Conservation (phyloP, 2,329 filamentous ascomycete genomes). For the Trichoderma guizhouense region DNA sequence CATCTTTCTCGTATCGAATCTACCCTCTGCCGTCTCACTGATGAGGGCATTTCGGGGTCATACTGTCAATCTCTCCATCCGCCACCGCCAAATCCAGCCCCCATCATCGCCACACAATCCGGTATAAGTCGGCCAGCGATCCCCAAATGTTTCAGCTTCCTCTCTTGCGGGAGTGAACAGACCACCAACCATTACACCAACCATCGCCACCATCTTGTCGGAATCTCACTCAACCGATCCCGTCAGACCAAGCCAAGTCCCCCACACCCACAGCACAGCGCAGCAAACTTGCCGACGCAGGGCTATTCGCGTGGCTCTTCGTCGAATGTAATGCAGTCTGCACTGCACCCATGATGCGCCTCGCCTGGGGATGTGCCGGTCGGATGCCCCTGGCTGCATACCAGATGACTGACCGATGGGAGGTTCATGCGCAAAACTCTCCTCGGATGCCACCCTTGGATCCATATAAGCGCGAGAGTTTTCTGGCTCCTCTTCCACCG, state of each 20-base stretch:
- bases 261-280: neutral
- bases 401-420: neutral
- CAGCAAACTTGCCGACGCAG: neutral
- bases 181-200: slow-evolving; percentile 7
- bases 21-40: neutral
- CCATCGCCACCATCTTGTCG: neutral
- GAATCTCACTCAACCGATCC: neutral
- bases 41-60: neutral
- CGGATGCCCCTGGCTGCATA: neutral
- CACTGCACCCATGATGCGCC: slow-evolving; percentile 19
- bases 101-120: neutral
- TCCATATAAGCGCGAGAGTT: neutral
- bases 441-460: neutral
- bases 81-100: neutral
- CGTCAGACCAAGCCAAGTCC: neutral
- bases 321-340: slow-evolving; percentile 13
- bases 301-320: neutral
- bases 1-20: neutral
- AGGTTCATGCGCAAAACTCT: neutral
- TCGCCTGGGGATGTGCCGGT: neutral
- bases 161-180: slow-evolving; percentile 8
- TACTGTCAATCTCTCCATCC: neutral
- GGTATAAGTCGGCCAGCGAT: neutral
- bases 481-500: neutral
- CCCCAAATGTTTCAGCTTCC: neutral